These are phyloP conservation scores for Penicillium turbatum DNA, from an alignment of 495 filamentous ascomycete species.

Conservation along the genomic window DNA sequence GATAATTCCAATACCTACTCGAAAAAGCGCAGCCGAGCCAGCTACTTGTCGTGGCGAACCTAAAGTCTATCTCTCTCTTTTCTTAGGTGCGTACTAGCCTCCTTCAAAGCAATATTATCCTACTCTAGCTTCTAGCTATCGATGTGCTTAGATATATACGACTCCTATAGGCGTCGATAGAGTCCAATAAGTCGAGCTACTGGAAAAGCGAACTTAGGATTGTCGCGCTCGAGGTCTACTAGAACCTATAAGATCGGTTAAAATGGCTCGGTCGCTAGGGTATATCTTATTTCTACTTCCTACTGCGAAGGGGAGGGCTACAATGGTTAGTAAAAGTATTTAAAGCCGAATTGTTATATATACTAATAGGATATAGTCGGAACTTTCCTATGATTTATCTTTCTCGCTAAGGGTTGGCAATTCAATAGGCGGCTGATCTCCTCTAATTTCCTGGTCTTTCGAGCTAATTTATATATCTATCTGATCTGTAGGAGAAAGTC, in stretches of 20 bases:
- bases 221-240: conserved; percentile 1
- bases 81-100: neutral
- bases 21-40: too few relatives aligned
- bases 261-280: too few relatives aligned
- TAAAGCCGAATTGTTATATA: neutral
- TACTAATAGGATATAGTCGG: conserved; percentile 1
- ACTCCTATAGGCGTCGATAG: conserved; percentile 5
- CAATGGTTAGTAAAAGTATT: neutral
- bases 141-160: neutral
- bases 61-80: too few relatives aligned
- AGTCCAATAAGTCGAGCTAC: neutral
- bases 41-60: too few relatives aligned
- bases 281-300: neutral
- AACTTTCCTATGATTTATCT: neutral
- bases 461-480: too few relatives aligned
- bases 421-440: neutral
- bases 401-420: neutral
- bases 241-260: neutral
- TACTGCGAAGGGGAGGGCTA: neutral
- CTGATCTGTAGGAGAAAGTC: neutral
- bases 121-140: conserved; percentile 1
- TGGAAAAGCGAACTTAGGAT: conserved; percentile 3
- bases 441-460: conserved; percentile 3
- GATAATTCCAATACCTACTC: too few relatives aligned
- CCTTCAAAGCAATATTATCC: conserved; percentile 3